A percentile compares a stretch with the other conserved stretches of the same genome.
These are phyloP conservation scores for Xylariaceae sp. DNA, from an alignment of 2,329 filamentous ascomycete species.

Conservation along the genomic window DNA sequence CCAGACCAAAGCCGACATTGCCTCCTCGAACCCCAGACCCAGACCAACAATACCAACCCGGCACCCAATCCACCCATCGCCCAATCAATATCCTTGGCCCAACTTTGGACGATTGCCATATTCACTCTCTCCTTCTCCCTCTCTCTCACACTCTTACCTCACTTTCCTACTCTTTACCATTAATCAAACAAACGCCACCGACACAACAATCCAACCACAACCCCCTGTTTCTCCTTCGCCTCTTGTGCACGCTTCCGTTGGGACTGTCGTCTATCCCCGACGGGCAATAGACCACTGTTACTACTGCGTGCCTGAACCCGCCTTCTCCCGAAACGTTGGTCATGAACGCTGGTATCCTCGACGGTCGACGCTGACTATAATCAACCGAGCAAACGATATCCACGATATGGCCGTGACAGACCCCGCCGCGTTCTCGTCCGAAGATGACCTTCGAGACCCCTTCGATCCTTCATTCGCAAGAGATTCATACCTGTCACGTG, in stretches of 20 bases:
- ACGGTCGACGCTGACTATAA: constrained; percentile 7
- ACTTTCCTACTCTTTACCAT: background rate
- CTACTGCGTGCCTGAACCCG: background rate
- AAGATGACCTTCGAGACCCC: constrained; percentile 21
- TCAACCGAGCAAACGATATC: constrained; percentile 18
- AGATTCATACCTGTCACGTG: constrained; percentile 27
- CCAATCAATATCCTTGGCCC: background rate
- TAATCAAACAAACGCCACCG: background rate
- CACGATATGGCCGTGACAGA: constrained; percentile 25
- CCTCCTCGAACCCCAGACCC: background rate
- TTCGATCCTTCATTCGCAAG: constrained; percentile 28
- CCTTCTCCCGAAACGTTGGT: constrained; percentile 12
- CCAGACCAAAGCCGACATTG: background rate
- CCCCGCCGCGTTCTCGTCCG: constrained; percentile 22
- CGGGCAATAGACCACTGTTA: constrained; percentile 1
- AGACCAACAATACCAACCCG: background rate
- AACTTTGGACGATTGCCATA: background rate
- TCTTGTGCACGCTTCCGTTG: background rate
- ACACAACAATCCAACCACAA: background rate
- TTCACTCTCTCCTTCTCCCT: background rate
- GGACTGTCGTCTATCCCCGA: constrained; percentile 2
- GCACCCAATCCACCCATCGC: background rate
- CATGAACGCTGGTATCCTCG: constrained; percentile 21
- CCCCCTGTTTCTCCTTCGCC: background rate
- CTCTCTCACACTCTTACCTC: background rate